These are phyloP conservation scores for Apophysomyces elegans DNA, from an alignment of 371 early-diverging fungal genomes.

Conservation along the genomic window DNA sequence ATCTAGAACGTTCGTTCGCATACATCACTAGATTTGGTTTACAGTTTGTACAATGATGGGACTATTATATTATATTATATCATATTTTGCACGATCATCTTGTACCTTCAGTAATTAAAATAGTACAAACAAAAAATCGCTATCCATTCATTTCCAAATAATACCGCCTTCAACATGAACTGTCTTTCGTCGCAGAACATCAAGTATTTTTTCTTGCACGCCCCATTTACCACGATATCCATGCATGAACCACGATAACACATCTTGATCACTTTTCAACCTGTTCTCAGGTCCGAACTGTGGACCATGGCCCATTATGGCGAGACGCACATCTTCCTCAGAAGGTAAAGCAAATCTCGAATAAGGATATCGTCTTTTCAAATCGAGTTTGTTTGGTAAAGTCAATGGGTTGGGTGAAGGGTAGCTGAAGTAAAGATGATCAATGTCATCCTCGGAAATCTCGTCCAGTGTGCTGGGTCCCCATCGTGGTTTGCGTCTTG, in stretches of 20 bases:
- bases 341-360: slow-evolving; percentile 76
- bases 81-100: no score
- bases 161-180: slow-evolving; percentile 10
- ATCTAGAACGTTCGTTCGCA: no score
- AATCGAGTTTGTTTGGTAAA: slow-evolving; percentile 37
- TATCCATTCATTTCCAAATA: not conserved
- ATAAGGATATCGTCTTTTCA: slow-evolving; percentile 69
- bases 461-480: slow-evolving; percentile 7
- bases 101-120: no score
- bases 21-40: no score
- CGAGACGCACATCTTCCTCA: slow-evolving; percentile 71
- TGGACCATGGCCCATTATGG: slow-evolving; percentile 62
- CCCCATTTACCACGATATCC: slow-evolving; percentile 63
- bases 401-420: slow-evolving; percentile 35
- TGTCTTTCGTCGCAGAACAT: slow-evolving; percentile 68
- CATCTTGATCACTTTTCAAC: slow-evolving; percentile 61
- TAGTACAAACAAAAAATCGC: no score
- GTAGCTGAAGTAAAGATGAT: slow-evolving; percentile 60
- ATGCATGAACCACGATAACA: slow-evolving; percentile 69
- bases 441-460: slow-evolving; percentile 53
- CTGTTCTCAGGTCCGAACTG: slow-evolving; percentile 56
- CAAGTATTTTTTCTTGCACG: slow-evolving; percentile 62
- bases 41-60: no score
- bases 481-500: slow-evolving; percentile 21
- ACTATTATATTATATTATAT: no score